Percentiles rank a stretch among this genome's conserved stretches.
phyloP scores from a whole-genome alignment of 345 rosid genomes.

The Citrus medica region DNA sequence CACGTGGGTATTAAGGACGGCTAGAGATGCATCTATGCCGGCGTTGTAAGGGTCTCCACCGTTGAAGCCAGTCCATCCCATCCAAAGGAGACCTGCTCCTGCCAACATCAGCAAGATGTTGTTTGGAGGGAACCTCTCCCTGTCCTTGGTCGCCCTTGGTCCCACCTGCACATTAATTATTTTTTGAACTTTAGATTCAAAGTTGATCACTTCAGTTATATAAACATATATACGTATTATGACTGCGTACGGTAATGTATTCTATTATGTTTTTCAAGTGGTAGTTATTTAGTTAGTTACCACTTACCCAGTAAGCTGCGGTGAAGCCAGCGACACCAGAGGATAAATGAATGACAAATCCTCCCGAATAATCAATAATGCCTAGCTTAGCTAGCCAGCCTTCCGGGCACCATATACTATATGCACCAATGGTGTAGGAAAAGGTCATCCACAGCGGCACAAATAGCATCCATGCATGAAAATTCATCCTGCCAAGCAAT shows the following conservation, averaged over 20 bases:
- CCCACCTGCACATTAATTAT: constrained; percentile 36
- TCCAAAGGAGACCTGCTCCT: constrained; percentile 68
- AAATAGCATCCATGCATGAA: constrained; percentile 66
- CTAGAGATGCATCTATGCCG: constrained; percentile 54
- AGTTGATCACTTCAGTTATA: neutral
- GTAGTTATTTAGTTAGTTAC: constrained; percentile 9
- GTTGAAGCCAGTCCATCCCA: constrained; percentile 78
- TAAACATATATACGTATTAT: too few species aligned
- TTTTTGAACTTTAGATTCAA: neutral
- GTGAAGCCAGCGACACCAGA: constrained; percentile 73
- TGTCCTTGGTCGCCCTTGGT: constrained; percentile 60
- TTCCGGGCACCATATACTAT: constrained; percentile 43
- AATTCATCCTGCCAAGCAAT: constrained; percentile 67
- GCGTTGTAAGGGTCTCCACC: constrained; percentile 61
- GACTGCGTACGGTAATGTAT: too few species aligned
- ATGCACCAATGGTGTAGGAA: constrained; percentile 56
- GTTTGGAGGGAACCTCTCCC: constrained; percentile 67
- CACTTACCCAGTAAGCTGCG: constrained; percentile 64
- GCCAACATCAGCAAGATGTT: constrained; percentile 64
- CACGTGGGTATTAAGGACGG: constrained; percentile 68
- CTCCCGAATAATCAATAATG: constrained; percentile 61
- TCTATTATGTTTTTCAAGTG: neutral
- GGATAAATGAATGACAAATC: constrained; percentile 59
- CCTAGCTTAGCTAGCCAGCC: constrained; percentile 57
- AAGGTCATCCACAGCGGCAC: constrained; percentile 71